These are phyloP conservation scores for Fusarium sp. DNA, from an alignment of 2,329 filamentous ascomycete genomes.

Conservation along the genomic window DNA sequence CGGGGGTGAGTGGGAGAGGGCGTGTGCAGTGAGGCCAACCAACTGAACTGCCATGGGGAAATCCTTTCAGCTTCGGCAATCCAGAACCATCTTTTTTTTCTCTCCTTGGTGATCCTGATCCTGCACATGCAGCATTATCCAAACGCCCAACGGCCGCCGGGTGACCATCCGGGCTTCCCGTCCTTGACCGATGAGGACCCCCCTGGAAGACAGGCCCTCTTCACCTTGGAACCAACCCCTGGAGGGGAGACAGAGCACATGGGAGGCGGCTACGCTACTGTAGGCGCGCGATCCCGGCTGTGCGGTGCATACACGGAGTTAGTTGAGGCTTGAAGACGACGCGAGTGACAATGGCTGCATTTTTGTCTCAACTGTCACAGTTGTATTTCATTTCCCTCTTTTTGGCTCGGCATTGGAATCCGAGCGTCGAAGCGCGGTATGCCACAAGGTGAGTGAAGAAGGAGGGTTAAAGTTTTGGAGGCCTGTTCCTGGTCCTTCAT, in stretches of 20 bases:
- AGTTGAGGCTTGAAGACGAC: background rate
- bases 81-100: background rate
- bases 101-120: background rate
- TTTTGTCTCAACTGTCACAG: background rate
- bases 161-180: conserved; percentile 1
- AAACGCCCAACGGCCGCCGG: background rate
- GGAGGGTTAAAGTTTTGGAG: background rate
- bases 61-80: conserved; percentile 5
- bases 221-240: background rate
- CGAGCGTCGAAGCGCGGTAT: background rate
- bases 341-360: background rate
- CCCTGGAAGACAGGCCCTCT: background rate
- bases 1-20: background rate
- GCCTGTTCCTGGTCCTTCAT: background rate
- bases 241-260: background rate
- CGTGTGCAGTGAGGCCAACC: conserved; percentile 3
- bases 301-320: conserved; percentile 1
- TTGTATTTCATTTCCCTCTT: background rate
- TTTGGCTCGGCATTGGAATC: background rate
- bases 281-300: background rate
- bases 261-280: conserved; percentile 7
- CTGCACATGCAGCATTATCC: background rate
- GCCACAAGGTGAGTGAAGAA: background rate
- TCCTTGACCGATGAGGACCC: background rate
- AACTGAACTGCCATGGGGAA: background rate